Evolutionary conservation across 2,329 filamentous ascomycete species (phyloP), one percentile per base, ranked within the genome.

Genomic region (Pseudogymnoascus sp.): DNA sequence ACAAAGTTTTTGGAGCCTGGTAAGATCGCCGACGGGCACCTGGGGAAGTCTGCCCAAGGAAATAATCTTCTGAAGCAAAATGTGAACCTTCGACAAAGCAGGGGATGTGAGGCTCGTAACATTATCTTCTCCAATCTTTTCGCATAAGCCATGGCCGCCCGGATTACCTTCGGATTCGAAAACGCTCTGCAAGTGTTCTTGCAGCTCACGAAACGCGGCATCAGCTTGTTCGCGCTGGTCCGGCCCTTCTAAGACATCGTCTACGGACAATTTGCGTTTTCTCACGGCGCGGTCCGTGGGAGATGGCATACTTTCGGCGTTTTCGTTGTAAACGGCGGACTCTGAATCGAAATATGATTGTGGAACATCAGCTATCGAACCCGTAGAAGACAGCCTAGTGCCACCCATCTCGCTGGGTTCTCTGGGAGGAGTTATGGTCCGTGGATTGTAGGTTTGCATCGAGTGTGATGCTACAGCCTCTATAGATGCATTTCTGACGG

Each of bases 171-270:
- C 91, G 4, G 89, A 88, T 66, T 90, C 84, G 68, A 93, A 91
- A 14, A 96, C 82, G 23, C 87, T 85, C 62, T 85, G 80, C 3
- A 96, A 78, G 59, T 92, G 82, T 38, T 83, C 82, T 63, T 88
- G 84, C 11, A 99, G 77, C 62, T 87, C 86, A 62, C 87, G 78
- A 53, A 93, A 80, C 46, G 90, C 88, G 9, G 85, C 82, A 69
- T 96, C 88, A 3, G 88, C 89, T 70, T 92, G 87, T 69, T 96
- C 88, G 60, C 88, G 88, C 74, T 96, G 90, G 70, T 96, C 91
- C 2, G 91, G 78, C 43, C 84, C 85, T 49, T 83, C 80, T 6
- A 79, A 80, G 60, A 82, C 78, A 18, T 77, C 49, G 28, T 56
- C 73, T 21, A 78, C 77, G 23, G 80, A 77, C 38, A 76, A 75